Percentiles rank a stretch among this genome's conserved stretches.
phyloP scores from a whole-genome alignment of 176 grass and related monocot genomes.

The Elymus sibiricus region DNA sequence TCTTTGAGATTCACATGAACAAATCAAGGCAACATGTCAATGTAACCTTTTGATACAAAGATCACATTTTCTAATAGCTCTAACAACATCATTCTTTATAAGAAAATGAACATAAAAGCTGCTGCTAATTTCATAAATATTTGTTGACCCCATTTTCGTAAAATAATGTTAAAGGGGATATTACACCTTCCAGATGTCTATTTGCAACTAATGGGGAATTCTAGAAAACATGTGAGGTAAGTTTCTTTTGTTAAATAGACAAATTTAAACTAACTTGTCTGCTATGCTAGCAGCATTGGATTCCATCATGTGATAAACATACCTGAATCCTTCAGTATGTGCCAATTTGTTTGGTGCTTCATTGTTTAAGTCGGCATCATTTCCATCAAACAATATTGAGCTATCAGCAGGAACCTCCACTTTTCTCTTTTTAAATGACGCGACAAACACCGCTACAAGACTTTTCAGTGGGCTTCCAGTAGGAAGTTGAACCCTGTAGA shows the following conservation, averaged over 20 bases:
- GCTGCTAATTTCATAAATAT: not conserved
- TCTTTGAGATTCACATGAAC: not conserved
- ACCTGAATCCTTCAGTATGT: constrained; percentile 82
- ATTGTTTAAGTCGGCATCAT: constrained; percentile 16
- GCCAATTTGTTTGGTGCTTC: constrained; percentile 43
- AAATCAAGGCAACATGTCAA: not conserved
- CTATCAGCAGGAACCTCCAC: constrained; percentile 45
- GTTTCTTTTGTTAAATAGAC: not conserved
- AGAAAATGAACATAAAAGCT: not conserved
- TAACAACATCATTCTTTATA: not conserved
- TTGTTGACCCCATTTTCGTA: not conserved
- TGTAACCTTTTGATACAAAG: not conserved
- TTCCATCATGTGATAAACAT: not conserved
- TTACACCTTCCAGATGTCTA: not conserved
- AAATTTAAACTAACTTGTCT: not conserved
- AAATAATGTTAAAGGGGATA: not conserved
- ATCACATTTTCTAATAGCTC: not conserved
- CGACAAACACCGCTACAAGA: constrained; percentile 54
- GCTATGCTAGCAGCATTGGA: not conserved
- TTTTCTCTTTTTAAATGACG: constrained; percentile 69
- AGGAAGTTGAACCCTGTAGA: constrained; percentile 73
- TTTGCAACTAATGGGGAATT: constrained; percentile 6
- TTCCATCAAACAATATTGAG: constrained; percentile 53
- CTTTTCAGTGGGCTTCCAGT: constrained; percentile 86
- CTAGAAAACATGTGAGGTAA: not conserved